Evolutionary conservation across 2,329 filamentous ascomycete genomes (phyloP).

Genomic region (Scorias spongiosa): DNA sequence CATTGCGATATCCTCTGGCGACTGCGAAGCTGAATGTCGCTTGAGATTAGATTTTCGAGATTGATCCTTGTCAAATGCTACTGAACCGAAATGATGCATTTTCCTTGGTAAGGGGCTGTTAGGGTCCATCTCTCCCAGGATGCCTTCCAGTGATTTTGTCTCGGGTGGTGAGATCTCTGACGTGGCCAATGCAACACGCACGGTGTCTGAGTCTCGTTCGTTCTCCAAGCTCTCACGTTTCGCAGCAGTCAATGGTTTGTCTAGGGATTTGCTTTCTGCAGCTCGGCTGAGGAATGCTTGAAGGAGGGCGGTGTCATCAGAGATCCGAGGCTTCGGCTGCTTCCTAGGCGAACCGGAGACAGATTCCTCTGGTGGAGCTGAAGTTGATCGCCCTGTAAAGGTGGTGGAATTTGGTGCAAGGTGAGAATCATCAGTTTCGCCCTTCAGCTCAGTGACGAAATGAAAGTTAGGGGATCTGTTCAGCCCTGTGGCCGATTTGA

Average conservation of each 20-base stretch:
- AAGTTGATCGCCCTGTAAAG: conserved; percentile 8
- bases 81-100: background rate
- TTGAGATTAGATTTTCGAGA: background rate
- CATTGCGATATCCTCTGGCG: conserved; percentile 8
- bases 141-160: conserved; percentile 6
- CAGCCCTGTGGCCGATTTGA: conserved; percentile 4
- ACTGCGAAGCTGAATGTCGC: background rate
- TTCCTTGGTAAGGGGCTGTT: conserved; percentile 30
- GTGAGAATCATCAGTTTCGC: background rate
- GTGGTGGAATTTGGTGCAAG: background rate
- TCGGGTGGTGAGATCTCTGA: conserved; percentile 18
- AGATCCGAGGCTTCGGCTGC: conserved; percentile 19
- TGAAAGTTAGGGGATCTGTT: background rate
- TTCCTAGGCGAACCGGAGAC: conserved; percentile 13
- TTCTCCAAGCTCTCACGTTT: conserved; percentile 30
- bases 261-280: conserved; percentile 28
- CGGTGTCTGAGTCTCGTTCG: conserved; percentile 31
- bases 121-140: conserved; percentile 31
- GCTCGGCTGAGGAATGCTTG: conserved; percentile 35
- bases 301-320: conserved; percentile 33
- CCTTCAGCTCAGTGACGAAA: background rate
- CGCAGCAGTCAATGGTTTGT: conserved; percentile 11
- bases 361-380: conserved; percentile 21
- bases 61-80: background rate
- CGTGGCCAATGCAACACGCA: conserved; percentile 31